Evolutionary conservation across 345 rosid genomes (phyloP).

Genomic region (Odontarrhena argentea): DNA sequence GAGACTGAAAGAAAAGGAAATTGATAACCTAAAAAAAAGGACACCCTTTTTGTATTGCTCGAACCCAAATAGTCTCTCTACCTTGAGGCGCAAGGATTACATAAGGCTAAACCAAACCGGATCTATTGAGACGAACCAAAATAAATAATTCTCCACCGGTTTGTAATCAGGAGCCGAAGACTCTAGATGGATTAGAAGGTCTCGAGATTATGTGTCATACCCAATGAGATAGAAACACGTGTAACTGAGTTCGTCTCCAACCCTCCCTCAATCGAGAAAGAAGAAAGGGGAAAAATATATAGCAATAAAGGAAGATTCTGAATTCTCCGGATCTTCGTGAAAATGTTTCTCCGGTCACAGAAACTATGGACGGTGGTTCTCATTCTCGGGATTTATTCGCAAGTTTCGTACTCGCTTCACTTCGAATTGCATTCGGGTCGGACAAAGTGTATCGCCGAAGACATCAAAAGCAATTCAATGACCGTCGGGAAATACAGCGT

Average conservation of each 20-base stretch:
- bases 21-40: neutral
- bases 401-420: constrained; percentile 54
- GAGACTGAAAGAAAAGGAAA: too few relatives aligned
- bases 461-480: constrained; percentile 80
- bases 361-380: constrained; percentile 33
- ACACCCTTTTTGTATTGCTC: neutral
- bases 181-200: neutral
- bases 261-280: constrained; percentile 3
- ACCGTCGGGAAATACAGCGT: constrained; percentile 83
- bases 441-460: constrained; percentile 90
- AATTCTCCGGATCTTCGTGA: neutral
- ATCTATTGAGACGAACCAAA: too few relatives aligned
- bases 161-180: neutral
- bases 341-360: constrained; percentile 34
- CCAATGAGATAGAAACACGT: constrained; percentile 14
- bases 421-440: constrained; percentile 84
- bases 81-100: neutral
- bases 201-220: neutral
- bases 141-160: constrained; percentile 7
- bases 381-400: constrained; percentile 39
- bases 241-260: constrained; percentile 26
- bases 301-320: neutral
- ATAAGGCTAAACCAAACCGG: constrained; percentile 25
- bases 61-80: too few relatives aligned
- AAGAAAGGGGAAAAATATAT: neutral